Conservation (phyloP, 1,284 basidiomycete species). For the Fomitopsis betulina region DNA sequence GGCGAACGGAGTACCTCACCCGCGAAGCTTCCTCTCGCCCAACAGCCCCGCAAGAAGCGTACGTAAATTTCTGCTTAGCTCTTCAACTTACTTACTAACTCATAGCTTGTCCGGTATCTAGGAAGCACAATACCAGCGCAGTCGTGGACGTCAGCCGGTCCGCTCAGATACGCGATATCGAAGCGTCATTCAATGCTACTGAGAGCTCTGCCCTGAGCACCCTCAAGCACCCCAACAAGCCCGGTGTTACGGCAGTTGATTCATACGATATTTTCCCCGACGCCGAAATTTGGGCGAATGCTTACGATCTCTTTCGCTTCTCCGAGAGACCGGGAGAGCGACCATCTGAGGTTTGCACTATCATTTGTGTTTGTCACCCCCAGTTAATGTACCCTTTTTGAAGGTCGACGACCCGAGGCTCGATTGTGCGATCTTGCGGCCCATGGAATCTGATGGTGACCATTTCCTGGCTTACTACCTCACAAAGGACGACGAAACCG, state of each 20-base stretch:
- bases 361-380: background rate
- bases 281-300: constrained; percentile 83
- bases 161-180: constrained; percentile 81
- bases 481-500: constrained; percentile 67
- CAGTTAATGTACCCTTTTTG: background rate
- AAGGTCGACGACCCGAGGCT: constrained; percentile 73
- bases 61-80: constrained; percentile 17
- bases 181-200: constrained; percentile 72
- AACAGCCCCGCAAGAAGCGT: constrained; percentile 53
- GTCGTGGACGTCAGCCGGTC: constrained; percentile 72
- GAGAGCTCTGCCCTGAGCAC: constrained; percentile 53
- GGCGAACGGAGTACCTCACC: constrained; percentile 85
- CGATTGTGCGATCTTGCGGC: constrained; percentile 82
- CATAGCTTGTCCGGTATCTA: constrained; percentile 8
- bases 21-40: constrained; percentile 52
- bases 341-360: constrained; percentile 47
- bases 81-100: background rate
- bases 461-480: constrained; percentile 89
- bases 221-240: constrained; percentile 79
- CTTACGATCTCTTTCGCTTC: constrained; percentile 86
- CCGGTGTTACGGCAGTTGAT: constrained; percentile 72
- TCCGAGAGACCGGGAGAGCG: constrained; percentile 84
- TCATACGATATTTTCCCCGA: constrained; percentile 88
- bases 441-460: constrained; percentile 82
- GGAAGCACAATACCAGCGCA: constrained; percentile 46